Evolutionary conservation across 129 eudicot genomes (phyloP), one percentile per base, ranked within the genome.

Genomic region (Flaveria robusta): DNA sequence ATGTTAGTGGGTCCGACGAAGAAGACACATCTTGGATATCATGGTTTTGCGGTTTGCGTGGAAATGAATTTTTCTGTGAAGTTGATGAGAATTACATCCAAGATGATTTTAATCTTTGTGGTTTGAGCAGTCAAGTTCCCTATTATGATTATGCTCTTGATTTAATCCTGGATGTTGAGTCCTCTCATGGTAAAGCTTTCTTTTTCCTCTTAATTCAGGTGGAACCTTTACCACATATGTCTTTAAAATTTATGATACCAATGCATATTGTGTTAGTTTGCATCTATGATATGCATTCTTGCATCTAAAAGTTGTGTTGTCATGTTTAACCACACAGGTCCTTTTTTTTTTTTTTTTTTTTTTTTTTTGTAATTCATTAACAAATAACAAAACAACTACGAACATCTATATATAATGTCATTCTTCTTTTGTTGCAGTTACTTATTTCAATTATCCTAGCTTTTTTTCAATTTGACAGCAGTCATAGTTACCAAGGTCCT

Each of bases 1-100:
- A 91, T 80, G 96, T 87, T 75, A 88, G 96, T 64, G 97, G 97
- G 9, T 91, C 97, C 47, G 97, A 91, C 67, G 97, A 89, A 43
- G 97, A 91, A 27, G 97, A 91, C 69, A 87, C 92, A 27, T 87
- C 97, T 56, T 91, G 97, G 97, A 89, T 91, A 20, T 89, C 97
- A 51, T 91, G 97, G 97, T 91, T 91, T 80, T 91, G 97, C 88
- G 87, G 86, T 82, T 83, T 91, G 78, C 92, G 92, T n/a, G 97
- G 97, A 46, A 91, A 91, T 64, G 97, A 91, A 77, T 89, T 89
- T 79, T 91, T 91, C 49, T 87, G 97, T 82, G 97, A 91, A 82
- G 96, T 91, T 74, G 97, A 89, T 81, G 97, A 91, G 73, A 90
- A 91, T 45, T 91, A 91, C 80, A 91, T 91, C 16, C 97, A 91